phyloP scores from a whole-genome alignment of 352 stramenopile species.

The Aphanomyces euteiches region DNA sequence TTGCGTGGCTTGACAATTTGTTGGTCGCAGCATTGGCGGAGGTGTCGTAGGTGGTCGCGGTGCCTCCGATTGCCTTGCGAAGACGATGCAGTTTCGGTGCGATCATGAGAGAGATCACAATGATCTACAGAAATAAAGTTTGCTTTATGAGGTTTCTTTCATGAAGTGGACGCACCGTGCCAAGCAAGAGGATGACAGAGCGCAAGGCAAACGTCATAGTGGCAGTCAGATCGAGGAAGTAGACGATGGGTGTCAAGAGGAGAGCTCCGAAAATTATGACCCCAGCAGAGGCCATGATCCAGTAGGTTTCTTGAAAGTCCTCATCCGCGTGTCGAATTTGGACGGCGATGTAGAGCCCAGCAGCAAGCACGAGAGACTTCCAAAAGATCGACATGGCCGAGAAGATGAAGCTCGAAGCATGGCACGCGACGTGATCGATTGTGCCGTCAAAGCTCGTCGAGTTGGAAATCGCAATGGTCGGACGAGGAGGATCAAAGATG shows the following conservation, averaged over 20 bases:
- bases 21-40: too few relatives aligned
- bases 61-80: not conserved
- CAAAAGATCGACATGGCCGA: slow-evolving; percentile 52
- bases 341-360: slow-evolving; percentile 51
- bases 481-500: slow-evolving; percentile 37
- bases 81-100: slow-evolving; percentile 24
- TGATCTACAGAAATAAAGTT: slow-evolving; percentile 4
- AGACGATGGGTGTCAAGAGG: slow-evolving; percentile 14
- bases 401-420: slow-evolving; percentile 51
- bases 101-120: slow-evolving; percentile 20
- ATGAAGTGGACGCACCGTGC: slow-evolving; percentile 33
- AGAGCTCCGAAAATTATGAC: slow-evolving; percentile 43
- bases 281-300: slow-evolving; percentile 54
- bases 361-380: slow-evolving; percentile 48
- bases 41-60: not conserved
- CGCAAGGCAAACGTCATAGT: slow-evolving; percentile 43
- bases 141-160: too few relatives aligned
- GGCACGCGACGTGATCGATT: slow-evolving; percentile 39
- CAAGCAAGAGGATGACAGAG: slow-evolving; percentile 35
- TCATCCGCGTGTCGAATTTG: slow-evolving; percentile 56
- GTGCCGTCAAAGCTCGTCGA: slow-evolving; percentile 35
- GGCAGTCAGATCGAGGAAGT: slow-evolving; percentile 41
- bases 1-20: too few relatives aligned
- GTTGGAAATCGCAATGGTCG: slow-evolving; percentile 21
- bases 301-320: slow-evolving; percentile 65